Evolutionary conservation across 2,329 filamentous ascomycete genomes (phyloP), one percentile per base, ranked within the genome.

Genomic region (Ophiobolus disseminans): DNA sequence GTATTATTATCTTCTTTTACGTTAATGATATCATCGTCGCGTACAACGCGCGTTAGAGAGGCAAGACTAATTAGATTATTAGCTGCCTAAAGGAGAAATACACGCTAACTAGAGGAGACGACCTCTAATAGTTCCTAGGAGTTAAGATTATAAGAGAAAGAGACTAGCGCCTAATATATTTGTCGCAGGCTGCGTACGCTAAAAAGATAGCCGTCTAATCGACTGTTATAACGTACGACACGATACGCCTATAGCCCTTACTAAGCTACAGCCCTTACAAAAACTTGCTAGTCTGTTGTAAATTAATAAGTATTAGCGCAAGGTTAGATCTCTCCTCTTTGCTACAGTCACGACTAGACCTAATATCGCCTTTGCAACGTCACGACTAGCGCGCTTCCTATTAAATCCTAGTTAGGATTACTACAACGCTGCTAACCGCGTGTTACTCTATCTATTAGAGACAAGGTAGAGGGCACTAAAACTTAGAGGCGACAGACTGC

Each of bases 91-190:
- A n/a, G n/a, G 9, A 48, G 2, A 49, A 40, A 10, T 54, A 54
- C 17, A 36, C 20, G 1, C 10, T 34, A 0, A 51, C 38, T 20
- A 13, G 37, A 31, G 28, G 41, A 26, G 11, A 50, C 1, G 26
- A 51, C n/a, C 37, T 57, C n/a, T 10, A 50, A 28, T 53, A 19
- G 53, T 57, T 57, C 19, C 45, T 57, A 20, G 17, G 47, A 5
- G 19, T 45, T 1, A 22, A 50, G 16, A 28, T 56, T 13, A 41
- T 28, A 42, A 14, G 31, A 26, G 5, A 32, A 7, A 8, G 30
- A 7, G 6, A 32, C 7, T 14, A 32, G 40, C 5, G 11, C 13
- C 17, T 14, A 20, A 44, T 36, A 5, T 14, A 40, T 11, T 35
- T 45, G 4, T 45, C 25, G 6, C 16, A 36, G 20, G 10, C 34